These are phyloP conservation scores for Capsicum chinense DNA, from an alignment of 257 asterid genomes.

Conservation along the genomic window DNA sequence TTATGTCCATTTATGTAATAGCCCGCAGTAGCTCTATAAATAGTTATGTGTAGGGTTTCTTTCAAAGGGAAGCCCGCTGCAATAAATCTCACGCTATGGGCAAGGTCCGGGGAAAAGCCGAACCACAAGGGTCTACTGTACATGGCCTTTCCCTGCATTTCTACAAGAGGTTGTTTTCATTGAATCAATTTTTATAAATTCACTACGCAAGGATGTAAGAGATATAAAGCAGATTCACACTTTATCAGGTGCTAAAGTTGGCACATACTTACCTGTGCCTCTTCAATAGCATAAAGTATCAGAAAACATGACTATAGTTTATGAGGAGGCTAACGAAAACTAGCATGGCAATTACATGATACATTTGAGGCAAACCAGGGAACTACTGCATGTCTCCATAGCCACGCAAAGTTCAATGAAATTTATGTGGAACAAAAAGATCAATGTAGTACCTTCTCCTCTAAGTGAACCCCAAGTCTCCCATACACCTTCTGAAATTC, in stretches of 20 bases:
- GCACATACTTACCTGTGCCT: not conserved
- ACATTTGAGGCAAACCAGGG: not conserved
- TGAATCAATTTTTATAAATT: not conserved
- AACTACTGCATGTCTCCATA: conserved; percentile 12
- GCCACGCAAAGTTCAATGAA: not conserved
- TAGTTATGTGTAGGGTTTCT: too few species aligned
- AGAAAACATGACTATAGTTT: not conserved
- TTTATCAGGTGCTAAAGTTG: not conserved
- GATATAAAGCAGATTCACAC: not conserved
- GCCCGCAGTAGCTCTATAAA: too few species aligned
- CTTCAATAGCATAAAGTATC: not conserved
- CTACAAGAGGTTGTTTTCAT: too few species aligned
- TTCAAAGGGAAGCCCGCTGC: too few species aligned
- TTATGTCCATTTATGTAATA: too few species aligned
- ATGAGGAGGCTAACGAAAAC: conserved; percentile 6
- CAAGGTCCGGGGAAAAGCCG: too few species aligned
- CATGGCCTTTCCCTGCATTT: too few species aligned
- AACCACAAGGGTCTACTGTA: too few species aligned
- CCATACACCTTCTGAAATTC: conserved; percentile 72
- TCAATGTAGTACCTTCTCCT: conserved; percentile 67
- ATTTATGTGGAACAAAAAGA: conserved; percentile 22
- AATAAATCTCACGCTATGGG: too few species aligned
- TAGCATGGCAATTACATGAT: not conserved
- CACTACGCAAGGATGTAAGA: not conserved
- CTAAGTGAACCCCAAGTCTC: conserved; percentile 76